Evolutionary conservation across 352 stramenopile genomes (phyloP), one percentile per base, ranked within the genome.

Genomic region (Hyaloperonospora brassicae): DNA sequence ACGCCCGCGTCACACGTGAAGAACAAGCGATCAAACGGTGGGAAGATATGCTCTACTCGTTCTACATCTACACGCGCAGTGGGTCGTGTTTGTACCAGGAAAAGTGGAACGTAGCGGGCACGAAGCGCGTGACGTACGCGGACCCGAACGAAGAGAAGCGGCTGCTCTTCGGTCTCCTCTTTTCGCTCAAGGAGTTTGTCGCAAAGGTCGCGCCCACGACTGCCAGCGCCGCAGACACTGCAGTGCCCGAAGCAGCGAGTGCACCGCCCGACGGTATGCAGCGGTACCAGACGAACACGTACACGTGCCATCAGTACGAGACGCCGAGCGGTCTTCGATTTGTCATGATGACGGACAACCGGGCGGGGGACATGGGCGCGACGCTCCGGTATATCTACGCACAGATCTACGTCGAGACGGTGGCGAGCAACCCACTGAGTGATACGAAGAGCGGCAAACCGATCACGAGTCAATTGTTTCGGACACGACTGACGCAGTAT

Each of bases 281-380:
- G 51, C 68, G 83, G 22, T 93, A 84, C 57, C 86, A 94, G 59
- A 96, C 89, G 6, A 84, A 88, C 59, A 58, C 77, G 49, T 97
- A 95, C 70, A 96, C 85, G 41, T 88, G 91, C 27, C 88, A 97
- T 59, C 79, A 95, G 61, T 96, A 95, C 50, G 87, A 97, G 70
- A 94, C 89, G 43, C 70, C 79, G 39, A 95, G 82, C 35, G 87
- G 89, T 1, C 56, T 96, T 43, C 80, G 87, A 38, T 96, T 97
- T 61, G 76, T 97, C 24, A 83, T 97, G 48, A 87, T 94, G 66
- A 96, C 85, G 27, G 89, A 96, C 69, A 95, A 88, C 56, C 72
- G 86, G 23, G 74, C 74, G 5, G 86, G 86, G 31, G 85, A 96
- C 43, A 66, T 96, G 50, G 84, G 76, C 46, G 62, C 72, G 27